Percentiles rank a stretch among this genome's conserved stretches.
phyloP scores from a whole-genome alignment of 2,329 filamentous ascomycete species.

The Podosphaera xanthii region DNA sequence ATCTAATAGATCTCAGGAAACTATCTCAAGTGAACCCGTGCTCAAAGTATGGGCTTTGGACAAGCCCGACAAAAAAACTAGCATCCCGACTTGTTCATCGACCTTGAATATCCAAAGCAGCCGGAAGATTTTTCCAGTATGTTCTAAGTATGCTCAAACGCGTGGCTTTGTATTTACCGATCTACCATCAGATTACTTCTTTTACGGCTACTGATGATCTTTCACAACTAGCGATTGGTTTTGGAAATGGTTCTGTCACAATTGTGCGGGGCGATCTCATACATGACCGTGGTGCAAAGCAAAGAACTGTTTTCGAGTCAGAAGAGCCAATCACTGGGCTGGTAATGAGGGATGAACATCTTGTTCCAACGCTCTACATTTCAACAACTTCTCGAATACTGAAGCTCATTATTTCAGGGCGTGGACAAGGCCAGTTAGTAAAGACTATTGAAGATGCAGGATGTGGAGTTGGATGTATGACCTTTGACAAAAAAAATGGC shows the following conservation, averaged over 20 bases:
- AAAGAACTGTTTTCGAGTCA: slow-evolving; percentile 86
- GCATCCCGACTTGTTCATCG: slow-evolving; percentile 67
- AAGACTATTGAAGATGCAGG: slow-evolving; percentile 75
- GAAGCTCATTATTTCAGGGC: slow-evolving; percentile 66
- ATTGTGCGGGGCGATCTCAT: slow-evolving; percentile 85
- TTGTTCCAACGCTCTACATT: slow-evolving; percentile 62
- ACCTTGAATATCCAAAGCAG: slow-evolving; percentile 74
- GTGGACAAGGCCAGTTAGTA: slow-evolving; percentile 72
- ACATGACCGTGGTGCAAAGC: slow-evolving; percentile 81
- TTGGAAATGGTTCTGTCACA: slow-evolving; percentile 84
- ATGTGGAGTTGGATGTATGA: slow-evolving; percentile 89
- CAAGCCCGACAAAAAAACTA: slow-evolving; percentile 82
- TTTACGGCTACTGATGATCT: slow-evolving; percentile 75
- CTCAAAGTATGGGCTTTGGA: slow-evolving; percentile 97
- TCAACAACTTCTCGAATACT: slow-evolving; percentile 75
- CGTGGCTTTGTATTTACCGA: neutral
- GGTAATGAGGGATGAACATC: slow-evolving; percentile 40
- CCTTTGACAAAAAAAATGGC: slow-evolving; percentile 52
- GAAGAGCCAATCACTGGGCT: slow-evolving; percentile 91
- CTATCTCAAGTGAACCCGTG: slow-evolving; percentile 66
- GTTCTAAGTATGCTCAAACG: slow-evolving; percentile 11
- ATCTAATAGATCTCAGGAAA: slow-evolving; percentile 35
- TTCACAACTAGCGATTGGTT: slow-evolving; percentile 81
- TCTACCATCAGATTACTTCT: slow-evolving; percentile 45
- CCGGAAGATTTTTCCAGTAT: slow-evolving; percentile 73